Evolutionary conservation across 768 basidiomycete species (phyloP), one percentile per base, ranked within the genome.

Genomic region (Auricularia sp.): DNA sequence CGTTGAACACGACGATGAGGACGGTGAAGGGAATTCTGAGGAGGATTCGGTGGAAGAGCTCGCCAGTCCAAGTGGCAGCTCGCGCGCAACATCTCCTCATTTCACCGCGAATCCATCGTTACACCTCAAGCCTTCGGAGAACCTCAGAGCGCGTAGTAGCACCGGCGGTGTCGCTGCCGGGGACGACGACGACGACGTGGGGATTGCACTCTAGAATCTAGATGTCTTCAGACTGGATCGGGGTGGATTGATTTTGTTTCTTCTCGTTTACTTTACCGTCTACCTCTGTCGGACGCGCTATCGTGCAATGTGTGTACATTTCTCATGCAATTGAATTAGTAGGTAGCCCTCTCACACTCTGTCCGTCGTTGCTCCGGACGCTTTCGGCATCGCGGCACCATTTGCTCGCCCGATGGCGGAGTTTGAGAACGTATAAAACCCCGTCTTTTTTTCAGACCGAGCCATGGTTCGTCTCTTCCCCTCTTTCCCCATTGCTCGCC

Each of bases 1-100:
- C 10, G 29, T 21, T 33, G 67, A 16, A 63, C 81, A 79, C 29
- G 82, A 81, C n/a, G 72, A 73, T 51, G 73, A 73, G 29, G 61
- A 73, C 53, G 77, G 73, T n/a, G 77, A 78, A 34, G 67, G 66
- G 12, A 69, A 71, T 39, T 63, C 66, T 18, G 67, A 63, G n/a
- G 63, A 65, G n/a, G 69, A 62, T 6, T 71, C 75, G 34, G 65
- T 62, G 39, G 39, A 62, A 7, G 29, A 59, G 14, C 29, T 33
- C 29, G 23, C 16, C 4, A 59, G 56, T 29, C 8, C 56, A 29
- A 59, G 21, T 18, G 21, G 47, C 8, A 21, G 47, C 47, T 51
- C 56, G 56, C 56, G 29, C 8, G 34, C 29, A 10, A 14, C 14
- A 6, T 59, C 56, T 21, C 56, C 56, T 21, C 56, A 59, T 14